Base-by-base conservation (phyloP, 2,329 filamentous ascomycete genomes). In the Colletotrichum spaethianum region DNA sequence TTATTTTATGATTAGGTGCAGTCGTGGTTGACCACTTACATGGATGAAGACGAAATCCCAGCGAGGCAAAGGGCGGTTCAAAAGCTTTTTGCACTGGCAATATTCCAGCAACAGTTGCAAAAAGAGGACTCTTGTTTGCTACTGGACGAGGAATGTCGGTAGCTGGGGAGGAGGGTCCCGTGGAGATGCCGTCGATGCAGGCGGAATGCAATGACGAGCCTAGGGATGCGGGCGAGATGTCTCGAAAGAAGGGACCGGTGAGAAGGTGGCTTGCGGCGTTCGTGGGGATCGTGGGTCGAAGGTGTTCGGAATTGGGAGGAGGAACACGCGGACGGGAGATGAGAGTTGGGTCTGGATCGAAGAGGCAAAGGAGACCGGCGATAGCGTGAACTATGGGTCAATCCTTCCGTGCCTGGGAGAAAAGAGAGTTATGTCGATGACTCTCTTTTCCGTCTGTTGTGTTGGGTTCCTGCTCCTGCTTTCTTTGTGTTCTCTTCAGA, bases 21-120 rank as follows among this genome's bases (percentile, higher is more conserved):
- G 50, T 66, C 48, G 67, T 52, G 57, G 57, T 65, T 53, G 60
- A 56, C 64, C 53, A 74, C 73, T 74, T 74, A 74, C 73, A 63
- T 74, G 61, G 55, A 72, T 36, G 48, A 31, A 46, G 50, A 52
- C 18, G 31, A 67, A 42, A 55, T 61, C 61, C 48, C 44, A 62
- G 56, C 28, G 63, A 72, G 65, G 52, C 33, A 56, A 14, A 61
- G 40, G 62, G 65, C 70, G 70, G 28, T 12, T 40, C 70, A 56
- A 62, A 68, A 67, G 72, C 52, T 72, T 57, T 65, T 68, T 50
- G 72, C 73, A 74, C 63, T 62, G 73, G 73, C 73, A 74, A 74
- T 74, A 53, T 74, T 74, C 73, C 73, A 74, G 73, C 73, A 74
- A 74, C 73, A 56, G 57, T 28, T 67, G 53, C 53, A 40, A 57